Percentiles rank a stretch among this genome's conserved stretches.
Conservation (phyloP, 805 yeast genomes). For the Nakazawaea wyomingensis region DNA sequence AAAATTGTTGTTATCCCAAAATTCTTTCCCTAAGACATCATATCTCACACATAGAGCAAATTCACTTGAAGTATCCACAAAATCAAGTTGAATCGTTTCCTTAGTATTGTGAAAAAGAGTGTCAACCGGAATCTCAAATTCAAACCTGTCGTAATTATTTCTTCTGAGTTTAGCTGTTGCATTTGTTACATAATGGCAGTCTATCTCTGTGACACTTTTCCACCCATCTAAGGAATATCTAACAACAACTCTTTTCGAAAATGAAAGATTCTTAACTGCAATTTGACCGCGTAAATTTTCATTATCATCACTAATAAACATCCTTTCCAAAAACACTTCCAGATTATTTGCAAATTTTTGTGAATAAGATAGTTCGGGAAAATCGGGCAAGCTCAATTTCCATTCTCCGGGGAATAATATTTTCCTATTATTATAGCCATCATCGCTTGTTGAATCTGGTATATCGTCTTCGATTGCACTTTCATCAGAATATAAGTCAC, state of each 20-base stretch:
- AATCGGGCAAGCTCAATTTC: slow-evolving; percentile 37
- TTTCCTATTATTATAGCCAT: slow-evolving; percentile 7
- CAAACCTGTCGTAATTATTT: slow-evolving; percentile 64
- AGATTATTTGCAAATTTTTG: slow-evolving; percentile 34
- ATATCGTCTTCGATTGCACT: slow-evolving; percentile 19
- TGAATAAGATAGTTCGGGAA: slow-evolving; percentile 42
- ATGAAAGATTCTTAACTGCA: slow-evolving; percentile 72
- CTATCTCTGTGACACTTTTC: slow-evolving; percentile 68
- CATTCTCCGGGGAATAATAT: slow-evolving; percentile 27
- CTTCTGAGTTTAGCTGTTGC: slow-evolving; percentile 42
- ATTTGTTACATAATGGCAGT: slow-evolving; percentile 56
- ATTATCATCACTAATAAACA: slow-evolving; percentile 55
- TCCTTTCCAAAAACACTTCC: slow-evolving; percentile 58
- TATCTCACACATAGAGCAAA: slow-evolving; percentile 54
- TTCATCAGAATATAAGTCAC: slow-evolving; percentile 22
- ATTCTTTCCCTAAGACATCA: slow-evolving; percentile 41
- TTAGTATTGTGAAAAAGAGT: slow-evolving; percentile 29
- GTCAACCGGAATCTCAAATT: slow-evolving; percentile 54
- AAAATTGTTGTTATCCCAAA: slow-evolving; percentile 72
- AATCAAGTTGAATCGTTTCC: not conserved
- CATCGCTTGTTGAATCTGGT: slow-evolving; percentile 18
- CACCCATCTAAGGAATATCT: slow-evolving; percentile 77
- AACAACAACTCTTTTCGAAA: slow-evolving; percentile 59
- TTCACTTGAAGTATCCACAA: slow-evolving; percentile 14
- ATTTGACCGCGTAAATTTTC: slow-evolving; percentile 63